Base-by-base conservation (phyloP, 305 asterid species). In the Fraxinus greggii region DNA sequence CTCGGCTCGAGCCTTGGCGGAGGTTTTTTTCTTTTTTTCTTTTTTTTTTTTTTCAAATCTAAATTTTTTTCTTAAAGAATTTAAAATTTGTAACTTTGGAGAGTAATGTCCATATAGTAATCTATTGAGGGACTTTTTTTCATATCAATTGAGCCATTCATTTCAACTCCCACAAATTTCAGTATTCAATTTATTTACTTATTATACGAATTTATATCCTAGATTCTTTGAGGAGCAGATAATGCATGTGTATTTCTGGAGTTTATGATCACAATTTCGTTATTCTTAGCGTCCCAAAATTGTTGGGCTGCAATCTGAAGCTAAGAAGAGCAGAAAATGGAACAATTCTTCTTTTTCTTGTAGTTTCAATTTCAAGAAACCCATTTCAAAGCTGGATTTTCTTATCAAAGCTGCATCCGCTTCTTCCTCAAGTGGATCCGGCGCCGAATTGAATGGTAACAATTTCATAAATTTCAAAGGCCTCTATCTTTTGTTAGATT, bases 351-450 rank as follows among this genome's bases (percentile, higher is more conserved):
- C 80, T 6, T 24, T 19, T 40, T 31, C 82, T 4, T 31, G 80
- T 73, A 54, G 56, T 48, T 42, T 38, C 35, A 79, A 45, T 48
- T 33, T 38, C 35, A 79, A 45, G 74, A 81, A 13, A 2, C 81
- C 81, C 61, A 29, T 69, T 81, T 56, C 15, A 19, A 28, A 76
- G 24, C 69, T n/a, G 35, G 81, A 56, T 59, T 79, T 84, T 81
- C 19, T 83, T 69, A 81, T 33, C 23, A 79, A 84, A 76, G 86
- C 89, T 79, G 89, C 88, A 48, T 79, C 87, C 28, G 81, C 86
- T 81, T 85, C 90, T 72, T 81, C 88, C 29, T 82, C 89, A 36
- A 84, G 83, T 26, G 89, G 90, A 75, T 38, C 86, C 59, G 83
- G 74, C 5, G 78, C 78, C 17, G 86, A 86, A 72, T 87, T n/a